Evolutionary conservation across 176 grass and related monocot species (phyloP), one percentile per base, ranked within the genome.

Genomic region (Triticum dicoccoides): DNA sequence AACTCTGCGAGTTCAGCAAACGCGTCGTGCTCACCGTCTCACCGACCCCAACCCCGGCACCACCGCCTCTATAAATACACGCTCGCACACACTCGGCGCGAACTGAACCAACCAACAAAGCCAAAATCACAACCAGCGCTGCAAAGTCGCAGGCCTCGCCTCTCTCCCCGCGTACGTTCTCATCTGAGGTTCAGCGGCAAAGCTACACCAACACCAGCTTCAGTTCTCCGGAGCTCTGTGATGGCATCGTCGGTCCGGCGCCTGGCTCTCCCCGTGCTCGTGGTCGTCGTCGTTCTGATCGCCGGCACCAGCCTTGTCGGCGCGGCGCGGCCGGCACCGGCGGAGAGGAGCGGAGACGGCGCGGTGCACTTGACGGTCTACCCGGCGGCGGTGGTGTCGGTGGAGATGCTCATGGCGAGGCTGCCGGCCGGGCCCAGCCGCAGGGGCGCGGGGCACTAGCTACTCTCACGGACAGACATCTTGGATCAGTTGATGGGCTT

Each of bases 371-470:
- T 81, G 45, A 9, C 1, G 73, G 15, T 42, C 65, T 33, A 87
- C 64, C 81, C 52, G 68, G 58, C 71, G 58, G 29, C 54, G 44
- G 59, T 66, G 64, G 58, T 69, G 82, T 5, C 6, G 45, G 86
- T 93, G 81, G 84, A 79, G 79, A 89, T 89, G 27, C 91, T 88
- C 85, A 80, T 87, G 69, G 94, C 85, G 59, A 89, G 82, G 77
- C 56, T 92, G 80, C 92, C 88, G 41, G 87, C 94, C 4, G 94
- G 94, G 6, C 81, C 94, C 1, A 94, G 94, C 82, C 90, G 88
- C 5, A 90, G 44, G 65, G 94, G 94, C 0, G 88, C 94, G 0
- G 94, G 92, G 0, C 94, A 97, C 63, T 94, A 93, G 88, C 8
- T 59, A 17, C 49, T 6, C 51, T 4, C 44, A 45, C 14, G 11